Percentiles rank a stretch among this genome's conserved stretches.
phyloP scores from a whole-genome alignment of 192 early-diverging fungal species.

The Podila clonocystis region DNA sequence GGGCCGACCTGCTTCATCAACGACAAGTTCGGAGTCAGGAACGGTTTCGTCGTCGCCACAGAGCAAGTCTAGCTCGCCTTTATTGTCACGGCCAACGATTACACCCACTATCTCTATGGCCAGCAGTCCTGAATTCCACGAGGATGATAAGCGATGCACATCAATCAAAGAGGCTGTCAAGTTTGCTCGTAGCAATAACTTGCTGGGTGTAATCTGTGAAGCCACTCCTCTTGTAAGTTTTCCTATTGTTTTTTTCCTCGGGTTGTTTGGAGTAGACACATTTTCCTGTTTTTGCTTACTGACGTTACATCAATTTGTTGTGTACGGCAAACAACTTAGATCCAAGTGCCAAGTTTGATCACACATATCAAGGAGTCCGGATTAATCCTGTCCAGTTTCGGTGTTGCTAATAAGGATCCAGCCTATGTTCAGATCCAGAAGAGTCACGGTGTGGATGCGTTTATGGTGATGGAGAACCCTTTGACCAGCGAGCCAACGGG shows the following conservation, averaged over 20 bases:
- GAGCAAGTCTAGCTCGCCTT: constrained; percentile 15
- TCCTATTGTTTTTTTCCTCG: too few species aligned
- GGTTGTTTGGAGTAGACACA: too few species aligned
- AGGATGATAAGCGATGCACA: constrained; percentile 58
- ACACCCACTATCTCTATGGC: background rate
- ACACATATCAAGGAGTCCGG: constrained; percentile 94
- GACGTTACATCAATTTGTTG: too few species aligned
- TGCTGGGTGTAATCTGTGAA: constrained; percentile 93
- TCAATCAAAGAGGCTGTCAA: constrained; percentile 95
- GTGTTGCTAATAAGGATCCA: constrained; percentile 74
- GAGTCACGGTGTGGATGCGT: constrained; percentile 89
- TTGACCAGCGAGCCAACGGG: background rate
- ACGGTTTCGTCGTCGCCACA: background rate
- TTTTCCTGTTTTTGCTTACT: too few species aligned
- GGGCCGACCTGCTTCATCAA: constrained; percentile 29
- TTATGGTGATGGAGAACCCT: constrained; percentile 63
- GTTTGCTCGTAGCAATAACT: constrained; percentile 91
- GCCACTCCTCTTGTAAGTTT: constrained; percentile 84
- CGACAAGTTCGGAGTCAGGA: constrained; percentile 12
- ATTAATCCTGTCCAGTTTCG: constrained; percentile 91
- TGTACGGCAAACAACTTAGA: constrained; percentile 55
- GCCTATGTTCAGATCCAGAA: constrained; percentile 78
- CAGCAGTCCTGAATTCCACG: constrained; percentile 40
- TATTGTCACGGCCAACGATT: constrained; percentile 16
- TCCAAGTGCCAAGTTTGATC: constrained; percentile 91